Base-by-base conservation (phyloP, 1,139 yeast genomes). In the Candida pseudoviswanathii region DNA sequence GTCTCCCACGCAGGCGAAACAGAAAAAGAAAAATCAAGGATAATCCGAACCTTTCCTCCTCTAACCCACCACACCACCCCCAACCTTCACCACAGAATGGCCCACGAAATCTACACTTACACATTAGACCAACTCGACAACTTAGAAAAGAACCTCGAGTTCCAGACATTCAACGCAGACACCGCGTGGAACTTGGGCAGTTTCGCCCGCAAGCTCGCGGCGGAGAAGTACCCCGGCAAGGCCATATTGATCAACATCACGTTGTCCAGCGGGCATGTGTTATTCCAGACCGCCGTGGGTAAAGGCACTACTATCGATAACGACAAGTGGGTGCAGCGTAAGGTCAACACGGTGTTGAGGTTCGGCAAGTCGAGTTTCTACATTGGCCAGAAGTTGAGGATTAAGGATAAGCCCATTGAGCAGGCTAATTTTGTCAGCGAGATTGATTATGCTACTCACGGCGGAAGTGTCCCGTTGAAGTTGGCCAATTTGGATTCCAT, bases 381-480 rank as follows among this genome's bases (percentile, higher is more conserved):
- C 57, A 67, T 82, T 65, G 86, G 86, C 10, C 74, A 74, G 55
- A 78, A 80, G 59, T 60, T 78, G 37, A 62, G 65, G 37, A 39
- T 43, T 2, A 73, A 68, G 54, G 64, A 59, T 1, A 54, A 60
- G 50, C 49, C 70, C 1, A 51, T 74, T 9, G 75, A 69, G 46
- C 73, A 73, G 21, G 77, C 75, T n/a, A 70, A 72, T 51, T 76
- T 68, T 54, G 60, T 74, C 33, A 67, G 75, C 25, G 68, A 77
- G 21, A 54, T 57, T 27, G 84, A 81, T n/a, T 83, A 72, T 57
- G 83, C 86, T 8, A 64, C 74, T 45, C 87, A 82, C 56, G 89
- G 88, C 8, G 89, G 89, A 41, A 81, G 82, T 47, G 76, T 83
- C 47, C 87, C 88, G 2, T 65, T 84, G 44, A 71, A 76, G 45